These are phyloP conservation scores for Colletotrichum somersetense DNA, from an alignment of 2,329 filamentous ascomycete genomes.

Conservation along the genomic window DNA sequence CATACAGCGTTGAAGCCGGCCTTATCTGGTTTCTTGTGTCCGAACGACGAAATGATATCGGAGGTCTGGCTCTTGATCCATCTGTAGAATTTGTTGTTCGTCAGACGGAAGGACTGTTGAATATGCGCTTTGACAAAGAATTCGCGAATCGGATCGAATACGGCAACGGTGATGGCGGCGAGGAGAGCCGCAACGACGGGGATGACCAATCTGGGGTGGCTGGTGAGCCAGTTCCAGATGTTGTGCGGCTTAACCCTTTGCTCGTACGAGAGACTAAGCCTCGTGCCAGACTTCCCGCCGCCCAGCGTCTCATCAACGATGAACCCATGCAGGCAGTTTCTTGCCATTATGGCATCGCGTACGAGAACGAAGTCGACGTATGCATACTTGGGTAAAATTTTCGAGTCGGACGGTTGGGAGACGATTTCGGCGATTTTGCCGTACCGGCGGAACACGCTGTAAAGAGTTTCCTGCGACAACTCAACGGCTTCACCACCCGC, in stretches of 20 bases:
- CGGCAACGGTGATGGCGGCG: slow-evolving; percentile 83
- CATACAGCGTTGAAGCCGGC: slow-evolving; percentile 84
- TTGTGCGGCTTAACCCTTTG: slow-evolving; percentile 80
- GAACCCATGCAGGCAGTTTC: slow-evolving; percentile 92
- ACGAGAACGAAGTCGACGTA: slow-evolving; percentile 81
- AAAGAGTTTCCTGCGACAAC: slow-evolving; percentile 87
- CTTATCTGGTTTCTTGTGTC: slow-evolving; percentile 68
- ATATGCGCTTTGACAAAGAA: slow-evolving; percentile 94
- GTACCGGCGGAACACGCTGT: slow-evolving; percentile 88
- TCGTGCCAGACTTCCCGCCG: slow-evolving; percentile 81
- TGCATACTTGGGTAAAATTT: slow-evolving; percentile 84
- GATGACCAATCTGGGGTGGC: slow-evolving; percentile 88
- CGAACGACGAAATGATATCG: slow-evolving; percentile 74
- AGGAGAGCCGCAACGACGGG: slow-evolving; percentile 84
- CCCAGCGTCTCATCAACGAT: slow-evolving; percentile 76
- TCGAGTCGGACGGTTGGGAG: slow-evolving; percentile 86
- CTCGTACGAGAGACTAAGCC: slow-evolving; percentile 86
- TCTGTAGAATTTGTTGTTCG: slow-evolving; percentile 78
- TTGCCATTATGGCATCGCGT: slow-evolving; percentile 85
- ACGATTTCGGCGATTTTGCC: slow-evolving; percentile 91
- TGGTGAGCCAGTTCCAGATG: slow-evolving; percentile 88
- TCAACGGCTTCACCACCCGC: slow-evolving; percentile 81
- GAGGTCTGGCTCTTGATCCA: slow-evolving; percentile 84
- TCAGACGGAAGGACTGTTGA: slow-evolving; percentile 79
- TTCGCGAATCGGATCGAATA: slow-evolving; percentile 95